Evolutionary conservation across 768 basidiomycete genomes (phyloP).

Genomic region (Trametes coccinea): DNA sequence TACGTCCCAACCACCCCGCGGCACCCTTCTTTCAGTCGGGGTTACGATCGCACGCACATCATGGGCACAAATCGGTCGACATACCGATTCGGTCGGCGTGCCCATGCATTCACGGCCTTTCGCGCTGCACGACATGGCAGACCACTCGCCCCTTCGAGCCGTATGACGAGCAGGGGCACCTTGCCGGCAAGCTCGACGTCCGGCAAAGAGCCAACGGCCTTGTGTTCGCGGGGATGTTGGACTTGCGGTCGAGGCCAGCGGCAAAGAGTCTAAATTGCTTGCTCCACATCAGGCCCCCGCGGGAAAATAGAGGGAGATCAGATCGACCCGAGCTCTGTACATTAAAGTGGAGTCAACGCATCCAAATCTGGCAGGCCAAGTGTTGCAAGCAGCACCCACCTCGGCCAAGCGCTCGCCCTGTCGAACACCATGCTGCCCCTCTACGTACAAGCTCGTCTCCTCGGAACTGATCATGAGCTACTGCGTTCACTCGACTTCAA

Average conservation of each 20-base stretch:
- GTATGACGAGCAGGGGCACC: no score
- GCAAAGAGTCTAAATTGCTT: slow-evolving; percentile 14
- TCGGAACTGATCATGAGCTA: slow-evolving; percentile 1
- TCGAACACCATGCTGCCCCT: not conserved
- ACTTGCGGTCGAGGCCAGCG: not conserved
- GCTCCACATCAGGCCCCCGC: not conserved
- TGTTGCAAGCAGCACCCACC: not conserved
- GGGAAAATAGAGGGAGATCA: slow-evolving; percentile 6
- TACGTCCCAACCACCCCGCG: not conserved
- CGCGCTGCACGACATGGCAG: not conserved
- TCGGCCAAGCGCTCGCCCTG: not conserved
- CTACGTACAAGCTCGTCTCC: not conserved
- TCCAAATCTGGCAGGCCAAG: slow-evolving; percentile 6
- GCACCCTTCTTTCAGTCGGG: not conserved
- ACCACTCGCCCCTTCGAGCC: no score
- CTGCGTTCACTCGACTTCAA: not conserved
- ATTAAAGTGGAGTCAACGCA: not conserved
- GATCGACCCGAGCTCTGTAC: not conserved
- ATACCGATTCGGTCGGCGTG: slow-evolving; percentile 7
- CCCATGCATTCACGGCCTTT: not conserved
- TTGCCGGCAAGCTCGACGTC: not conserved
- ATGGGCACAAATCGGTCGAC: slow-evolving; percentile 10
- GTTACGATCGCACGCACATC: not conserved
- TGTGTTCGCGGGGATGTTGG: not conserved
- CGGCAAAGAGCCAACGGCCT: not conserved